These are phyloP conservation scores for Podila minutissima DNA, from an alignment of 192 early-diverging fungal species.

Conservation along the genomic window DNA sequence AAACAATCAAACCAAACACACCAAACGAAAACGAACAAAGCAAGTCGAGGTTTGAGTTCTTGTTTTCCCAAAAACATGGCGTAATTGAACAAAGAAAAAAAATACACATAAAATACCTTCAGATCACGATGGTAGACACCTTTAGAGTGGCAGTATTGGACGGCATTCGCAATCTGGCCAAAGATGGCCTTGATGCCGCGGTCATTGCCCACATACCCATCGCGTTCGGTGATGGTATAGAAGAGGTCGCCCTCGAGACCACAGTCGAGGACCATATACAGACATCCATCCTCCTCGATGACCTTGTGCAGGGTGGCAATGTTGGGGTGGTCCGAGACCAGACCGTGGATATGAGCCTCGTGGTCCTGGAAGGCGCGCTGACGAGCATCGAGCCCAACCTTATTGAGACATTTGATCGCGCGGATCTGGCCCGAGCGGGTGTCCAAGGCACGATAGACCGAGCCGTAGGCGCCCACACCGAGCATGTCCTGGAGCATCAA, in stretches of 20 bases:
- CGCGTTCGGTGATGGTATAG: constrained; percentile 86
- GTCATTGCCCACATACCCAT: constrained; percentile 77
- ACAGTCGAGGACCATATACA: constrained; percentile 78
- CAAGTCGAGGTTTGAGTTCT: not conserved
- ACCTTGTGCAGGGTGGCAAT: constrained; percentile 75
- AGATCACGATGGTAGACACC: constrained; percentile 82
- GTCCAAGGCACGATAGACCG: constrained; percentile 76
- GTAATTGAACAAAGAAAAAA: not conserved
- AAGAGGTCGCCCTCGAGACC: constrained; percentile 94
- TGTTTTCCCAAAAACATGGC: not conserved
- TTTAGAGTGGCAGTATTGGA: constrained; percentile 74
- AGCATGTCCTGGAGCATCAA: constrained; percentile 64
- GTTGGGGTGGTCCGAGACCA: constrained; percentile 74
- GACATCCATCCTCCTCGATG: constrained; percentile 67
- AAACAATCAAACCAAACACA: not conserved
- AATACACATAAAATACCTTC: constrained; percentile 38
- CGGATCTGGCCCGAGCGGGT: constrained; percentile 59
- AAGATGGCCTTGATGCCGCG: constrained; percentile 69
- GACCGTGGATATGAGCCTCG: constrained; percentile 71
- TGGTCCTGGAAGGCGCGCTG: constrained; percentile 69
- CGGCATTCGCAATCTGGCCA: constrained; percentile 72
- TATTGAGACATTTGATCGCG: constrained; percentile 80
- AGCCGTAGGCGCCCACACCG: constrained; percentile 80
- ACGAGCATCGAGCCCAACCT: constrained; percentile 58
- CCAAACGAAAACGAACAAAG: not conserved